Percentiles rank a stretch among this genome's conserved stretches.
phyloP scores from a whole-genome alignment of 2,329 filamentous ascomycete species.

The Geosmithia flava region DNA sequence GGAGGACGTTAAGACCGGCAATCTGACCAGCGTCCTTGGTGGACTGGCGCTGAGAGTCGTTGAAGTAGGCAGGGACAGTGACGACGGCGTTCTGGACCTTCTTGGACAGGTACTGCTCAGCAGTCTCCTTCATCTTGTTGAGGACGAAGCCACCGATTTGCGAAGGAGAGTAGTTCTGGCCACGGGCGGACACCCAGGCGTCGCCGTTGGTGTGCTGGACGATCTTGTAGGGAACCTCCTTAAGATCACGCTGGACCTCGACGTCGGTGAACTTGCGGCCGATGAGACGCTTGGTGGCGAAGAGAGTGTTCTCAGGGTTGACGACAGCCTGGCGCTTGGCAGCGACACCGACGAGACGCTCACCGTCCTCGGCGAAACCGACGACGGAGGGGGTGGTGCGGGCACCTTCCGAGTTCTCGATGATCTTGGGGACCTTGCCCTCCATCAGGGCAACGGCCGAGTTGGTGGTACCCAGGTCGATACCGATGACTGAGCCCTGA shows the following conservation, averaged over 20 bases:
- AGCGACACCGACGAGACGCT: conserved; percentile 91
- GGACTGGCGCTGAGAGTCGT: conserved; percentile 93
- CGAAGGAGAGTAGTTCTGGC: conserved; percentile 94
- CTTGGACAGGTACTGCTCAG: conserved; percentile 84
- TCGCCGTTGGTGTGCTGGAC: conserved; percentile 94
- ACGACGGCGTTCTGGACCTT: conserved; percentile 91
- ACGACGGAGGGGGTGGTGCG: conserved; percentile 62
- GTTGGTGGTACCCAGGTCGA: conserved; percentile 96
- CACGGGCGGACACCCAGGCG: conserved; percentile 88
- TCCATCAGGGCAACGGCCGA: conserved; percentile 97
- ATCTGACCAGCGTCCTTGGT: conserved; percentile 98
- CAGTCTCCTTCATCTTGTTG: conserved; percentile 99
- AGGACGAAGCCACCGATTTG: conserved; percentile 95
- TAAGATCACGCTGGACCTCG: conserved; percentile 93
- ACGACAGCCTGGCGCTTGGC: conserved; percentile 97
- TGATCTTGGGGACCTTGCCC: conserved; percentile 89
- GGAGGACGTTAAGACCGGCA: conserved; percentile 87
- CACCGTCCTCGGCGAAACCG: conserved; percentile 88
- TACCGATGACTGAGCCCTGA: conserved; percentile 92
- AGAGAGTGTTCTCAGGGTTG: conserved; percentile 96
- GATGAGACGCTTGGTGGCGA: conserved; percentile 97
- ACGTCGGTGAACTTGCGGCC: conserved; percentile 90
- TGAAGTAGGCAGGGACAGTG: conserved; percentile 96
- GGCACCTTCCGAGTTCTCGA: conserved; percentile 82
- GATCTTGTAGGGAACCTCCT: conserved; percentile 98